A percentile compares a stretch with the other conserved stretches of the same genome.
Evolutionary conservation across 768 basidiomycete genomes (phyloP).

Genomic region (Collybia sp.): DNA sequence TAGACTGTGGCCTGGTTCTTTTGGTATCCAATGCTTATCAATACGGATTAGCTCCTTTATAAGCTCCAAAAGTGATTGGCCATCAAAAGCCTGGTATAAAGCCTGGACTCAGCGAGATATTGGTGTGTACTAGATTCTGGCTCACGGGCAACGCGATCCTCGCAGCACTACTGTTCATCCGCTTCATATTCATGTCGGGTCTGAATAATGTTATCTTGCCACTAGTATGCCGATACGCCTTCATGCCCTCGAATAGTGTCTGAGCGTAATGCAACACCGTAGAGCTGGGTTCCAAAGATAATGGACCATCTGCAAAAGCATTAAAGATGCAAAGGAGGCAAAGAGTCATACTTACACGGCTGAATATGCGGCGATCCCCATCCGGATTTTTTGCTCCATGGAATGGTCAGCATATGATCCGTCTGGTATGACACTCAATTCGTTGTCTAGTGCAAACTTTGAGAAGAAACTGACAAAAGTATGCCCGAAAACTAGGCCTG

Average conservation of each 20-base stretch:
- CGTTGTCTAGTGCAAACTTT: conserved; percentile 1
- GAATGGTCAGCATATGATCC: conserved; percentile 81
- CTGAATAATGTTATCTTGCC: conserved; percentile 83
- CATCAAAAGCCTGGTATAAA: conserved; percentile 63
- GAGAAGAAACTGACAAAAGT: conserved; percentile 58
- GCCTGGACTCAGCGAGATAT: background rate
- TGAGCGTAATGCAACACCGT: conserved; percentile 93
- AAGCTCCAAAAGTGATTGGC: conserved; percentile 65
- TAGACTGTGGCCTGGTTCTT: conserved; percentile 81
- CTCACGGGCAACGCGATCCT: conserved; percentile 75
- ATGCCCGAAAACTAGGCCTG: conserved; percentile 76
- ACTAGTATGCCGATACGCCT: conserved; percentile 76
- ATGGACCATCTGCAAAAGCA: conserved; percentile 53
- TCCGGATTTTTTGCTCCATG: conserved; percentile 68
- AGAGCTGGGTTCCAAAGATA: conserved; percentile 70
- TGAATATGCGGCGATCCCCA: conserved; percentile 83
- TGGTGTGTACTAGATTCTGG: conserved; percentile 5
- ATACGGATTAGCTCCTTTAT: conserved; percentile 83
- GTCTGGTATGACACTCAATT: conserved; percentile 37
- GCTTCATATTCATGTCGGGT: conserved; percentile 96
- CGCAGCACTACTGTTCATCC: conserved; percentile 83
- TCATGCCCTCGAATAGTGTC: conserved; percentile 89
- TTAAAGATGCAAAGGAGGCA: conserved; percentile 1
- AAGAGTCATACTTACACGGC: conserved; percentile 60
- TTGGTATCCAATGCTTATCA: conserved; percentile 91